Evolutionary conservation across 2,329 filamentous ascomycete species (phyloP).

Genomic region (Alternaria longipes): DNA sequence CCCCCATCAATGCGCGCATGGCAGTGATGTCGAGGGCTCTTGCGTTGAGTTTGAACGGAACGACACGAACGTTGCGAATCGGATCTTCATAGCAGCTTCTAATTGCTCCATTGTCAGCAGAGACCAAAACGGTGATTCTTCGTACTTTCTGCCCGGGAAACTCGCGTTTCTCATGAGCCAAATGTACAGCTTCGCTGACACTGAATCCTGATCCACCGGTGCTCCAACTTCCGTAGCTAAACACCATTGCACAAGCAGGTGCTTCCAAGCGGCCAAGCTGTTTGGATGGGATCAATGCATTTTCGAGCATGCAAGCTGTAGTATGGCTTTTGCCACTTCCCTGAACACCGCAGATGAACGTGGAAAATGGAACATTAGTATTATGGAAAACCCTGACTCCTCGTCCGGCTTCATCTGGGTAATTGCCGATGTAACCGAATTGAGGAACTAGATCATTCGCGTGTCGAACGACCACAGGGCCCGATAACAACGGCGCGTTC

Average conservation of each 20-base stretch:
- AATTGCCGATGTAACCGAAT: too few relatives aligned
- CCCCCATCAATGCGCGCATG: conserved; percentile 51
- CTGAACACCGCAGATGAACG: conserved; percentile 71
- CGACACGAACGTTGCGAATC: conserved; percentile 56
- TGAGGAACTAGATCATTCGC: too few relatives aligned
- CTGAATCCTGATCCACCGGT: conserved; percentile 58
- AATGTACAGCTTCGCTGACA: conserved; percentile 66
- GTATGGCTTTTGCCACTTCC: conserved; percentile 70
- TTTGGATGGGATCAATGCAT: conserved; percentile 2
- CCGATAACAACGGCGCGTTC: too few relatives aligned
- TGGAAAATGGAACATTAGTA: conserved; percentile 64
- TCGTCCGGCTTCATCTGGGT: too few relatives aligned
- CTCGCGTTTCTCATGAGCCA: too few relatives aligned
- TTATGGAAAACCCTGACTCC: conserved; percentile 57
- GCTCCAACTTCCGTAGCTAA: neutral
- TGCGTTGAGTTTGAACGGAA: conserved; percentile 58
- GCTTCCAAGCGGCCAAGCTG: too few relatives aligned
- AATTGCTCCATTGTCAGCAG: too few relatives aligned
- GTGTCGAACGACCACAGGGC: too few relatives aligned
- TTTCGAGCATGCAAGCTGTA: conserved; percentile 63
- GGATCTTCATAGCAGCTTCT: too few relatives aligned
- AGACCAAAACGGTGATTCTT: too few relatives aligned
- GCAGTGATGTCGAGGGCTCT: conserved; percentile 61
- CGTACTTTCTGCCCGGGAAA: too few relatives aligned
- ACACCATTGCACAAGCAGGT: too few relatives aligned